Conservation (phyloP, 805 yeast genomes). For the Nakazawaea peltata region DNA sequence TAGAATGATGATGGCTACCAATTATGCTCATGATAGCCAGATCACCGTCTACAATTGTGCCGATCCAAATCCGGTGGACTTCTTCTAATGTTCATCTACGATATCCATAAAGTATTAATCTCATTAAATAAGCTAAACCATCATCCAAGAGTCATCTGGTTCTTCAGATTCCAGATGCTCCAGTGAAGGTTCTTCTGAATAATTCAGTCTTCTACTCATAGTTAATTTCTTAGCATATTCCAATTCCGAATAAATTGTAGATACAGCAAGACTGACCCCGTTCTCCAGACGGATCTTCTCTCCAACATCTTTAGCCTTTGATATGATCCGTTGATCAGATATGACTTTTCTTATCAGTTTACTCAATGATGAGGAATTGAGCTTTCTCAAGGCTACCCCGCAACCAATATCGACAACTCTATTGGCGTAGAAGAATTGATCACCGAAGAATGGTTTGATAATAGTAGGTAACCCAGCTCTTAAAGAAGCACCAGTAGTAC, state of each 20-base stretch:
- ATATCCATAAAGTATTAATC: background rate
- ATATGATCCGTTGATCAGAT: conserved; percentile 55
- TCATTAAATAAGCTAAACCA: background rate
- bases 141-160: background rate
- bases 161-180: background rate
- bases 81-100: too few relatives aligned
- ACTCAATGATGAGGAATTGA: conserved; percentile 55
- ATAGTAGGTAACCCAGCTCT: conserved; percentile 84
- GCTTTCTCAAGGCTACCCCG: conserved; percentile 62
- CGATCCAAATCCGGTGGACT: conserved; percentile 19
- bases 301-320: conserved; percentile 59
- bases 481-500: conserved; percentile 89
- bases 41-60: conserved; percentile 54
- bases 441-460: conserved; percentile 93
- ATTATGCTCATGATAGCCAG: conserved; percentile 68
- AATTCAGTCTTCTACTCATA: conserved; percentile 31
- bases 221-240: conserved; percentile 65
- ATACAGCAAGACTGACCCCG: conserved; percentile 75
- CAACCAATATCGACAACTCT: conserved; percentile 86
- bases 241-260: conserved; percentile 67
- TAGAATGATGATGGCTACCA: conserved; percentile 85
- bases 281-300: conserved; percentile 59
- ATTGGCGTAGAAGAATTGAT: conserved; percentile 85
- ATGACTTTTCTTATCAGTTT: conserved; percentile 67
- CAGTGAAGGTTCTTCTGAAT: background rate